Base-by-base conservation (phyloP, 495 filamentous ascomycete species). In the Margaritispora aquatica region DNA sequence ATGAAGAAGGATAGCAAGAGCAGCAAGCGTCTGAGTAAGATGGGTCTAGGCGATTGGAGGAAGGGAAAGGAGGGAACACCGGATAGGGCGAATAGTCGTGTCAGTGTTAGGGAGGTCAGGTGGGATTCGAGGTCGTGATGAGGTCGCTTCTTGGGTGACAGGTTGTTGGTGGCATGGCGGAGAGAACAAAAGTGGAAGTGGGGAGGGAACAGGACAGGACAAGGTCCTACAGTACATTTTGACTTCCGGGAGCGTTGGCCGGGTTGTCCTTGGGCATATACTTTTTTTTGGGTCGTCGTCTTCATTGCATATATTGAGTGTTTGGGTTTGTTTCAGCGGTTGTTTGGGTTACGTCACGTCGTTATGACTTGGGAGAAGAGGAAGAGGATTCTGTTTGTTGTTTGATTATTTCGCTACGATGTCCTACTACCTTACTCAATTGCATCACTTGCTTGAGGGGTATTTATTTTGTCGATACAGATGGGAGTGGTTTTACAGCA, bases 1-100 rank as follows among this genome's bases (percentile, higher is more conserved):
- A 81, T 78, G 59, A 79, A 75, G 64, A 82, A 77, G 59, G 77
- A 78, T 58, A 81, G 73, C 26, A 83, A 74, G 67, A 19, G 27
- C 11, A 58, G 54, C 26, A 63, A 50, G 50, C 26, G 64, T n/a
- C 22, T 60, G 46, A 63, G 61, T 21, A 61, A 38, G 20, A 62
- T 64, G 47, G 65, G 54, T 19, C 22, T 64, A 23, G 60, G 53
- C 13, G 61, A 64, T 54, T 61, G 60, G 64, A 27, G 55, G 50
- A 63, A 58, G 34, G 56, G 52, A 22, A 55, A 34, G 41, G 51
- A 60, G n/a, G n/a, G n/a, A 5, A 44, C 38, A 3, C 38, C 38
- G 17, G 57, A 51, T 20, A 59, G 57, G 58, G 34, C 44, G 17
- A 57, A 62, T 22, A 63, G 58, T 31, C 36, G 61, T 26, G 41